Base-by-base conservation (phyloP, 768 basidiomycete genomes). In the Sarcomyxa edulis region DNA sequence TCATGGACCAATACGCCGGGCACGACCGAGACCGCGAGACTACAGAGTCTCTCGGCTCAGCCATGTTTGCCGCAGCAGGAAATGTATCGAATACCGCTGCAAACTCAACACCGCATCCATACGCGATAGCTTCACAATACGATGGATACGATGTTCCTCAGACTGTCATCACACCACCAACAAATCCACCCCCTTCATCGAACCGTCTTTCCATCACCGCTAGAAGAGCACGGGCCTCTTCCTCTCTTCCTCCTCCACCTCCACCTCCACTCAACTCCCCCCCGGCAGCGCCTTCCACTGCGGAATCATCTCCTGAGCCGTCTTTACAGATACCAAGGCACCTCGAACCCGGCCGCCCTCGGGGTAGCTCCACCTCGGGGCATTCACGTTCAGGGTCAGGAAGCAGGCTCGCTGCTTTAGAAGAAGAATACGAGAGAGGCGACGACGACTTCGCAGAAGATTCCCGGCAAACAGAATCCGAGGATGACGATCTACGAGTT, bases 211-310 rank as follows among this genome's bases (percentile, higher is more conserved):
- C 29, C 48, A 53, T 9, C 51, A 56, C 29, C 47, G 52, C 15
- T 40, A 54, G 21, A 43, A 68, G 80, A 25, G 60, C 73, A 40
- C 71, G 81, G 40, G 57, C 68, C 6, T 57, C 67, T 28, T 79
- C 84, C 39, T 69, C 66, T 7, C 71, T 86, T 25, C 81, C 81
- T 5, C 81, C 81, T 8, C 69, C 76, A 29, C 71, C 66, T 0
- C 85, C 84, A 3, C 82, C 80, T 11, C 85, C 85, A 21, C 63
- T 68, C 12, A 65, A 68, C 32, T 69, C 77, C 3, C 64, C 77
- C 9, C 84, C 84, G 0, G 79, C 76, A 0, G 76, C 82, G 1
- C 78, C 81, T 18, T 56, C 54, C 26, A 43, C 56, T 11, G 32
- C 46, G 26, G 61, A 66, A 43, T 39, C 60, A 33, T 46, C 49